Evolutionary conservation across 2,329 filamentous ascomycete species (phyloP), one percentile per base, ranked within the genome.

Genomic region (Diaporthe caulivora): DNA sequence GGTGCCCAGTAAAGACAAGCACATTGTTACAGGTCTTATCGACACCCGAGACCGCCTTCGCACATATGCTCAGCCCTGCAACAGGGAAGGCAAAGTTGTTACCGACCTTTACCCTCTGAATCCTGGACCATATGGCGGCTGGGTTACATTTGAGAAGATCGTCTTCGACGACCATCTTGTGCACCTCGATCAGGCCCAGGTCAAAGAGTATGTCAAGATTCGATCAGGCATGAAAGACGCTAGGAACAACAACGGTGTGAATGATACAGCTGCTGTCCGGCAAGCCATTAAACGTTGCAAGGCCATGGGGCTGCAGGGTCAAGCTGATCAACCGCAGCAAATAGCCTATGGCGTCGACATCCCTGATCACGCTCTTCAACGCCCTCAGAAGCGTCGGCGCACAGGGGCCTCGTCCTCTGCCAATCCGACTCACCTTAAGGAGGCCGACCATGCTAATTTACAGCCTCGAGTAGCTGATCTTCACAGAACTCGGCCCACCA

Each of bases 201-300:
- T 92, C 42, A 92, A 92, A 77, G 90, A 92, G 77, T 92, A 90
- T 72, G 89, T 92, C 65, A 89, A 89, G 75, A 81, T 91, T 31
- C 86, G 88, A 7, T 80, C 83, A 1, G 86, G 87, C 0, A 57
- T 75, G 2, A 80, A 84, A 9, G 82, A 84, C 9, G 82, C 80
- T 0, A 82, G 85, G 7, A 82, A 83, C n/a, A 84, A 86, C 26
- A 80, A 80, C 17, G 77, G 79, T 15, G 80, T 76, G 8, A 82
- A 83, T 18, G 85, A 89, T 58, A 77, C 78, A 15, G 81, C 78
- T 1, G 87, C 88, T 1, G 84, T 87, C 4, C 80, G 82, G 71
- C 83, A 89, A 72, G 89, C 88, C 1, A 82, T 85, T 11, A 82
- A 82, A 18, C 84, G 85, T 7, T 82, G 87, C 13, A 82, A 82